Evolutionary conservation across 805 yeast genomes (phyloP), one percentile per base, ranked within the genome.

Genomic region (Kodamaea kaohsiungensis): DNA sequence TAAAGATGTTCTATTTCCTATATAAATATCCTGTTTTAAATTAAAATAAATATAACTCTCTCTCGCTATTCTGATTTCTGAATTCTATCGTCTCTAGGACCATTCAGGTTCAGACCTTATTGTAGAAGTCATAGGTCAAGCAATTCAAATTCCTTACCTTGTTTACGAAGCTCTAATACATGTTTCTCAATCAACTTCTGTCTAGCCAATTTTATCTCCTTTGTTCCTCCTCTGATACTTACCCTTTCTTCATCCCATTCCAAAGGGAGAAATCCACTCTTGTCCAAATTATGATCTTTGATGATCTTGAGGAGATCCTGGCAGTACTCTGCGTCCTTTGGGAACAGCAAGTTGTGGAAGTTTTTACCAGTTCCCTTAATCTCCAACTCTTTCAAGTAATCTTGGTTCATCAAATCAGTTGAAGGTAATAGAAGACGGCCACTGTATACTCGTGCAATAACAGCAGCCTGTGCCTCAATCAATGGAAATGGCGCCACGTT

Each of bases 391-490:
- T 62, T 55, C 13, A 53, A 43, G 22, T 61, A 60, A 73, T 73
- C 69, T 12, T 54, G 25, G 2, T 56, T 22, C 58, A 70, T 75
- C 12, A 65, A 70, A 40, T 59, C 49, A 4, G 49, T 16, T 1
- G 66, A 22, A 1, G 78, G 79, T 3, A 73, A 56, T 2, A 54
- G 25, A 1, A 62, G 58, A 48, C 70, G 61, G 7, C 73, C 75
- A n/a, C 70, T 61, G 43, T 64, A 62, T 27, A 64, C 68, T 16
- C 77, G 58, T 1, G 78, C 62, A 1, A 71, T 67, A 5, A 69
- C 53, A 0, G 71, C 68, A 0, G 75, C 73, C 56, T 76, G 81
- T 51, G 65, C 73, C 58, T 76, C 80, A 55, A 70, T 63, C 53
- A 76, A 70, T 0, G 76, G 67, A 35, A 76, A 63, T 1, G 74